These are phyloP conservation scores for Penicillium sp. DNA, from an alignment of 2,329 filamentous ascomycete genomes.

Conservation along the genomic window DNA sequence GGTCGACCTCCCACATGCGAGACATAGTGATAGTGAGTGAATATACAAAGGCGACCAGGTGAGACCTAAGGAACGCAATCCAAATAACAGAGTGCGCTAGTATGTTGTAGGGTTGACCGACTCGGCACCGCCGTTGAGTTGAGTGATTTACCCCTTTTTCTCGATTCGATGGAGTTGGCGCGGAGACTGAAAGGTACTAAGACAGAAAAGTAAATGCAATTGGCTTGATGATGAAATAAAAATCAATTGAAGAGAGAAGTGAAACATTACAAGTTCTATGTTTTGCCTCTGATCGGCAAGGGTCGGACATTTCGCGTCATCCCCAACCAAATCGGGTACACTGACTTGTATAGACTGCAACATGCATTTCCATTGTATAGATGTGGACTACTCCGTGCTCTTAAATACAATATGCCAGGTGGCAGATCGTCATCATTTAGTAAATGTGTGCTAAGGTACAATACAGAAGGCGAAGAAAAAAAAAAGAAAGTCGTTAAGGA, in stretches of 20 bases:
- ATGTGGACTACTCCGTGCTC: not conserved
- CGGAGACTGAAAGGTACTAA: not conserved
- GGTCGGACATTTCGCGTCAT: slow-evolving; percentile 21
- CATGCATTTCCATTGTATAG: not conserved
- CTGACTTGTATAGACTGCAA: not conserved
- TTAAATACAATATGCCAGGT: slow-evolving; percentile 15
- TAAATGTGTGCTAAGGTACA: slow-evolving; percentile 45
- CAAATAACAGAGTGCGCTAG: slow-evolving; percentile 13
- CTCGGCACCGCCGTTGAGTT: not conserved
- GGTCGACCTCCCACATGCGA: slow-evolving; percentile 99
- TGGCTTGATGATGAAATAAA: not conserved
- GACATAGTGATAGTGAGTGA: slow-evolving; percentile 40
- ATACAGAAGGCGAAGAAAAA: slow-evolving; percentile 41
- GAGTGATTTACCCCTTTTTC: not conserved
- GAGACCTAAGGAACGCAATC: not conserved
- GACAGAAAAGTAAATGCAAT: not conserved
- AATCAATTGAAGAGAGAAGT: not conserved
- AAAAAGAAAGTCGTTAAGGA: slow-evolving; percentile 36
- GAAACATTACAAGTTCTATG: slow-evolving; percentile 8
- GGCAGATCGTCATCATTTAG: slow-evolving; percentile 36
- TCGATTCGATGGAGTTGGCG: not conserved
- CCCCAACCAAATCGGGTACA: slow-evolving; percentile 3
- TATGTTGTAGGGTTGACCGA: slow-evolving; percentile 2
- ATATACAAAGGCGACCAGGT: slow-evolving; percentile 6
- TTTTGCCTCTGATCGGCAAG: slow-evolving; percentile 25